Conservation (phyloP, 164 flowering plant species). For the Cinnamomum micranthum region DNA sequence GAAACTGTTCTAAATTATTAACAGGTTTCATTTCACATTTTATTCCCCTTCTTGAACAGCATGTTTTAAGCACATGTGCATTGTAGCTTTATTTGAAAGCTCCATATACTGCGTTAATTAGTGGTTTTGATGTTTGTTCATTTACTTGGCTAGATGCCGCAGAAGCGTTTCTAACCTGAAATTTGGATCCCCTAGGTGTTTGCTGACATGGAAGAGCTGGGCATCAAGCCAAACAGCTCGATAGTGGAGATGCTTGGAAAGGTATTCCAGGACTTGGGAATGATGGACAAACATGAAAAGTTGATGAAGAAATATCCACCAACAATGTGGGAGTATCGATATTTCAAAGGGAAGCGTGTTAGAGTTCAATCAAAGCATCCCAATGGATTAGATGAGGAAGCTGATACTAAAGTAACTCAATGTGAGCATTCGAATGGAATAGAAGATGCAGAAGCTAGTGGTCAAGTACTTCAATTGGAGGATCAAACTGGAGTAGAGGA, state of each 20-base stretch:
- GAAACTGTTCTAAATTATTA: no score
- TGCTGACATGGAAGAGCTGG: conserved; percentile 98
- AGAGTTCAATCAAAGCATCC: conserved; percentile 35
- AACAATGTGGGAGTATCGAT: conserved; percentile 73
- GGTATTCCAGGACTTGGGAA: conserved; percentile 66
- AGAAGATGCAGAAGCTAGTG: neutral
- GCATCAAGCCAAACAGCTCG: conserved; percentile 54
- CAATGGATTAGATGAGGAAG: conserved; percentile 14
- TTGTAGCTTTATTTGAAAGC: neutral
- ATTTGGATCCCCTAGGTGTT: conserved; percentile 42
- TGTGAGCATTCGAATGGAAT: neutral
- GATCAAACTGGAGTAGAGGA: neutral
- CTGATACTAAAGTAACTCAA: neutral
- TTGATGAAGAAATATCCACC: conserved; percentile 78
- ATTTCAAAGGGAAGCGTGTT: conserved; percentile 75
- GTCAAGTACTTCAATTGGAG: neutral
- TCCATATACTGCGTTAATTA: no score
- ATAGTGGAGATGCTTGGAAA: conserved; percentile 69
- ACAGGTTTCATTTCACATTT: no score
- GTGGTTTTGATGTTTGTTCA: no score
- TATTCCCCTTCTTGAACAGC: no score
- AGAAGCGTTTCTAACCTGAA: neutral
- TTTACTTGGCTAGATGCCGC: no score
- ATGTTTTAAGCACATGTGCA: no score
- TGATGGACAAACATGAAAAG: conserved; percentile 73